Evolutionary conservation across 2,329 filamentous ascomycete genomes (phyloP).

Genomic region (Monosporascus sp.): DNA sequence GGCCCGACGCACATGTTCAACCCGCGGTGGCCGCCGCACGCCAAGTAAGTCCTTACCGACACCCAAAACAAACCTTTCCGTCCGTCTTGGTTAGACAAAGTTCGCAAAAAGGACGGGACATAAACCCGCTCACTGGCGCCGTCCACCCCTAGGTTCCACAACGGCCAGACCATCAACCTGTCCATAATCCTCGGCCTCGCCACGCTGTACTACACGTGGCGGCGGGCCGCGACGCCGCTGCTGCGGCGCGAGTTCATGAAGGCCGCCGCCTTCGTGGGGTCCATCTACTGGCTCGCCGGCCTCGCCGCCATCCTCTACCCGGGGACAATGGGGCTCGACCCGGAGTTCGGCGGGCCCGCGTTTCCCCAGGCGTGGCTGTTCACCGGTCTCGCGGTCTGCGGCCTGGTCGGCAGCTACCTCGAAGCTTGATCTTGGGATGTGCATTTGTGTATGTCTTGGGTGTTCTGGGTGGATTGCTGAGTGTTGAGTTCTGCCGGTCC

Average conservation of each 20-base stretch:
- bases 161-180: conserved; percentile 37
- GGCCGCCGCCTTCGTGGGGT: conserved; percentile 31
- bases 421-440: conserved; percentile 1
- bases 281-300: conserved; percentile 38
- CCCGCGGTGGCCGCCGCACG: conserved; percentile 40
- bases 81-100: too few relatives aligned
- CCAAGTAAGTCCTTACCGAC: conserved; percentile 29
- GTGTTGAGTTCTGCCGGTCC: too few relatives aligned
- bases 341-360: conserved; percentile 38
- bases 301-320: conserved; percentile 33
- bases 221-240: conserved; percentile 15
- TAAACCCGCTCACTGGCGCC: conserved; percentile 3
- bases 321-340: conserved; percentile 35
- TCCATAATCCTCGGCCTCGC: conserved; percentile 33
- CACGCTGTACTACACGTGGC: conserved; percentile 37
- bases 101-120: not conserved
- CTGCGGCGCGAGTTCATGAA: conserved; percentile 27
- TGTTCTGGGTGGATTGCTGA: too few relatives aligned
- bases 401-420: conserved; percentile 15
- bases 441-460: too few relatives aligned
- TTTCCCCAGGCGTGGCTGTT: conserved; percentile 36
- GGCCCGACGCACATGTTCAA: conserved; percentile 39
- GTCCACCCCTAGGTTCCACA: conserved; percentile 30
- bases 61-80: not conserved
- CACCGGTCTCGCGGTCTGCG: conserved; percentile 17